phyloP scores from a whole-genome alignment of 23 red algal species.

The Gracilaria domingensis region DNA sequence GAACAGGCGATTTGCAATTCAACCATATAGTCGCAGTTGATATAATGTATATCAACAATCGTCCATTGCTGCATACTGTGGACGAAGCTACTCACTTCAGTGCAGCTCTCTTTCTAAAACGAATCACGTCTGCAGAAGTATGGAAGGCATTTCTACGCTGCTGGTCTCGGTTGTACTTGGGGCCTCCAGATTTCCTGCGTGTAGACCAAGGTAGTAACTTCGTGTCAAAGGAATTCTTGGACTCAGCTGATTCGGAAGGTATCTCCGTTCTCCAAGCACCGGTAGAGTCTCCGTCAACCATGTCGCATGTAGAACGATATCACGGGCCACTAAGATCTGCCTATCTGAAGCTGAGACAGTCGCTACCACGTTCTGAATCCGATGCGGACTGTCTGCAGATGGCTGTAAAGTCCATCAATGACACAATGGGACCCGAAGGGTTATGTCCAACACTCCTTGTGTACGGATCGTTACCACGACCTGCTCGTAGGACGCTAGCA shows the following conservation, averaged over 20 bases:
- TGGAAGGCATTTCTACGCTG: neutral
- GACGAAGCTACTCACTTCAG: too few species aligned
- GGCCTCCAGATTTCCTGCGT: slow-evolving; percentile 25
- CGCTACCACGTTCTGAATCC: neutral
- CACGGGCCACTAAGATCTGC: neutral
- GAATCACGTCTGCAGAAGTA: too few species aligned
- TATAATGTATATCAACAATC: too few species aligned
- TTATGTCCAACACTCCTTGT: slow-evolving; percentile 36
- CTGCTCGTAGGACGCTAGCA: neutral
- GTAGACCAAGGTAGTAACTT: slow-evolving; percentile 6
- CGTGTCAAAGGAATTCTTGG: neutral
- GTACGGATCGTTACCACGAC: neutral
- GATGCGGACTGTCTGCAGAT: slow-evolving; percentile 21
- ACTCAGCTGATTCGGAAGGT: neutral
- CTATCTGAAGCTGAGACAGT: neutral
- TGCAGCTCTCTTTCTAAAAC: too few species aligned
- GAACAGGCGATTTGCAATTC: too few species aligned
- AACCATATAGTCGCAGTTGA: neutral
- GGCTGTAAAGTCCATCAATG: slow-evolving; percentile 1
- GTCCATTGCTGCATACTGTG: too few species aligned
- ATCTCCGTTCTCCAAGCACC: neutral
- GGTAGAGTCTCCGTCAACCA: neutral
- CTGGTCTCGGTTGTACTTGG: neutral
- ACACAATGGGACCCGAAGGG: slow-evolving; percentile 28
- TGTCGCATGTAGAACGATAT: slow-evolving; percentile 25